Base-by-base conservation (phyloP, 306 rosid species). In the Sicyos edulis region DNA sequence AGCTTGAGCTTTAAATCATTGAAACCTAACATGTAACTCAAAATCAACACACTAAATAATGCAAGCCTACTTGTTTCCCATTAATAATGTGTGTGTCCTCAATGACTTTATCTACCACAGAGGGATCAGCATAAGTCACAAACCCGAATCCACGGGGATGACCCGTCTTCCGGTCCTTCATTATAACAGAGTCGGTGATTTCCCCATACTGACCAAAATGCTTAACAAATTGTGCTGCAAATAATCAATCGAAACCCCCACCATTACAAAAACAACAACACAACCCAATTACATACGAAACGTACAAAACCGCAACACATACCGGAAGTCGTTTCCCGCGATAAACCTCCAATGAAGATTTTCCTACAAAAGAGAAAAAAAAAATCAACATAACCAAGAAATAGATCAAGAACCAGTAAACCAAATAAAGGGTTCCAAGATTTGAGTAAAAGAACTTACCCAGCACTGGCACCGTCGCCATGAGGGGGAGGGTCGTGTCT, bases 391-490 rank as follows among this genome's bases (percentile, higher is more conserved):
- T 10, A 45, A 45, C 50, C 50, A 45, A 45, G 12, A 78, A 62
- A 61, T 57, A 10, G 63, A 15, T 8, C 64, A 74, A 16, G 19
- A 49, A 22, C 24, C 57, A 49, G 7, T 22, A 68, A 49, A 68
- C 17, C 8, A 68, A 49, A 21, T 1, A 13, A 11, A 2, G 15
- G 5, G 14, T 12, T 47, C 52, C 16, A 3, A 15, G 15, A 47
- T 47, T 47, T 1, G 40, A 34, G 40, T 40, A 40, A 40, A 0
- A 47, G 4, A 47, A 47, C 42, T 77, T 85, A 93, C 99, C 97
- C 99, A 10, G 99, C 91, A 75, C 99, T 93, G 3, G 97, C 99
- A 19, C 99, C 97, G 69, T 93, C 96, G 60, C 96, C 97, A 68
- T 87, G 79, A 21, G 85, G 73, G 19, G 85, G 93, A 65, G 95